phyloP scores from a whole-genome alignment of 352 stramenopile species.

The Phytopythium cucurbitacearum region DNA sequence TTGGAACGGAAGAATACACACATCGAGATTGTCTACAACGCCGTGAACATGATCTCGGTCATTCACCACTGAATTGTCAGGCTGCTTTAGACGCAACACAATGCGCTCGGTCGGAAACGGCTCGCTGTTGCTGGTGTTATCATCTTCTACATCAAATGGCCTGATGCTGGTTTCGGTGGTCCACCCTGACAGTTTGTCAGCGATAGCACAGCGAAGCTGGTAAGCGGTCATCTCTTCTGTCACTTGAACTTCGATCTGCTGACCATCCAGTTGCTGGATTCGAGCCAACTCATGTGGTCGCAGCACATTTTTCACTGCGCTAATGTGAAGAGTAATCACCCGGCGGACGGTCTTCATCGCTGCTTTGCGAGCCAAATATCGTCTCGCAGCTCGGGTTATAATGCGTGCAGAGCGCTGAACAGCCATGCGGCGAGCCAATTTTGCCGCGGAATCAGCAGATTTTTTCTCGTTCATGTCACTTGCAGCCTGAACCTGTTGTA shows the following conservation, averaged over 20 bases:
- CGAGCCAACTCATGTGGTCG: conserved; percentile 21
- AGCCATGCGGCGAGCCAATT: too few species aligned
- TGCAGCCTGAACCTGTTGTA: conserved; percentile 28
- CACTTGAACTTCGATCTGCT: conserved; percentile 29
- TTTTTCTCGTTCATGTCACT: too few species aligned
- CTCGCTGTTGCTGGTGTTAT: background rate
- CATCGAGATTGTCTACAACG: background rate
- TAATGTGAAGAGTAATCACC: conserved; percentile 32
- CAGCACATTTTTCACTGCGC: conserved; percentile 24
- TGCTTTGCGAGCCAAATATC: too few species aligned
- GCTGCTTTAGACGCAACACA: background rate
- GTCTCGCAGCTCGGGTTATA: too few species aligned
- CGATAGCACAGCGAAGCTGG: conserved; percentile 40
- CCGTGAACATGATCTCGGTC: background rate
- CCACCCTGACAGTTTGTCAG: conserved; percentile 24
- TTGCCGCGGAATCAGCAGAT: too few species aligned
- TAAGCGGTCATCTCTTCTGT: conserved; percentile 57
- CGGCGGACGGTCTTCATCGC: conserved; percentile 23
- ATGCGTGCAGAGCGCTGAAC: too few species aligned
- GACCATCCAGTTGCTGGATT: conserved; percentile 8
- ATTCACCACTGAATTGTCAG: conserved; percentile 14
- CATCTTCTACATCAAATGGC: conserved; percentile 1
- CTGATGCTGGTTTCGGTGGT: background rate
- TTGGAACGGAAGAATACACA: conserved; percentile 15
- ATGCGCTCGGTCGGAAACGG: background rate